Evolutionary conservation across 139 green algal genomes (phyloP).

Genomic region (Coelastrella sp.): DNA sequence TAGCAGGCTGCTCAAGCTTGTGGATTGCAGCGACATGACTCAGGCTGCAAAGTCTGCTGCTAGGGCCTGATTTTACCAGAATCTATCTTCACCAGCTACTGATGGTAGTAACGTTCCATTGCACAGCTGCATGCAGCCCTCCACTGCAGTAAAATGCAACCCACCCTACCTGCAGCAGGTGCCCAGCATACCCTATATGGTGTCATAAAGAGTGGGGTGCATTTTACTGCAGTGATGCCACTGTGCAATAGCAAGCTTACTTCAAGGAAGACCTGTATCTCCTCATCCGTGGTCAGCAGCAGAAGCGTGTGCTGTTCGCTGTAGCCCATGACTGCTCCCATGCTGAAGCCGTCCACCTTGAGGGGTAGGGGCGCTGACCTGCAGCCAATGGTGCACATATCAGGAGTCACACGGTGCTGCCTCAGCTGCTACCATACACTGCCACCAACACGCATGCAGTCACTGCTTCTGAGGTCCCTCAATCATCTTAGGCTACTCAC

Average conservation of each 20-base stretch:
- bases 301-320: slow-evolving; percentile 64
- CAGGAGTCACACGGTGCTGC: not conserved
- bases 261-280: slow-evolving; percentile 61
- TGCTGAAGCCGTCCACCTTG: slow-evolving; percentile 68
- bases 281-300: slow-evolving; percentile 54
- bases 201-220: no score
- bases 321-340: slow-evolving; percentile 71
- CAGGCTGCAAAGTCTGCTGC: no score
- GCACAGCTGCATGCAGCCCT: no score
- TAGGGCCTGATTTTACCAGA: no score
- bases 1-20: no score
- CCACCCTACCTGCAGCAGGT: not conserved
- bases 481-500: slow-evolving; percentile 36
- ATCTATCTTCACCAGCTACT: no score
- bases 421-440: not conserved
- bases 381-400: not conserved
- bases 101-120: no score
- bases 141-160: no score
- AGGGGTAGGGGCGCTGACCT: slow-evolving; percentile 68
- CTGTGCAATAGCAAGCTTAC: not conserved
- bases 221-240: no score
- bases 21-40: no score
- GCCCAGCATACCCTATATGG: not conserved
- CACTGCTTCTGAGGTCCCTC: not conserved
- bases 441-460: no score